Evolutionary conservation across 495 filamentous ascomycete species (phyloP), one percentile per base, ranked within the genome.

Genomic region (Penicillium waksmanii): DNA sequence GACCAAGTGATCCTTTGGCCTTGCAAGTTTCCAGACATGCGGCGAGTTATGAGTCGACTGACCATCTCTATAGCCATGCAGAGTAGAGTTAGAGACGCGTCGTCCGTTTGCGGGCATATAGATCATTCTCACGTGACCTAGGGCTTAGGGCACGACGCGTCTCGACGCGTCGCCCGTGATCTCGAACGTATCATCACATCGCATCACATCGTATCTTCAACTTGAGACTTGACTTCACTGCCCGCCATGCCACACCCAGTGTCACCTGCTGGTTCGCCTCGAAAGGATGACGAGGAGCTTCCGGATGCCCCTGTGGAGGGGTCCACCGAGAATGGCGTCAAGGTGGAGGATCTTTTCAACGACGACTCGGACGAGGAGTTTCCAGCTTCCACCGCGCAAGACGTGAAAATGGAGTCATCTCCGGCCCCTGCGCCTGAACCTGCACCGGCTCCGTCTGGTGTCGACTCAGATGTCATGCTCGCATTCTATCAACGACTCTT

Each of bases 401-500:
- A 77, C 61, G 67, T 68, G 42, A 81, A 81, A 62, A 73, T 76
- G 57, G 70, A 72, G 7, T 73, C 73, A 31, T 77, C 80, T 25
- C 77, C 77, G 55, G 71, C 61, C 12, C 63, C 78, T 54, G 67
- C 74, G 51, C 73, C 72, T 18, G 68, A 71, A 49, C 64, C 67
- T 18, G 66, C 65, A 6, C 64, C 70, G 47, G 64, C 64, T 56
- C 66, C 70, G n/a, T 60, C 71, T 2, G 70, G 74, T 51, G 88
- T 89, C 1, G 90, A 96, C 63, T 85, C 89, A 7, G 91, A 93
- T 65, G 80, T 93, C 13, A 89, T 98, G 86, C 84, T 89, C 57
- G 87, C 85, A 31, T 99, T 97, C 75, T 99, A 99, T 67, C 91
- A 96, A 69, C 91, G 95, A 42, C 84, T 98, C 38, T 98, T 98